Conservation (phyloP, 2,329 filamentous ascomycete genomes). For the Neurospora sp. region DNA sequence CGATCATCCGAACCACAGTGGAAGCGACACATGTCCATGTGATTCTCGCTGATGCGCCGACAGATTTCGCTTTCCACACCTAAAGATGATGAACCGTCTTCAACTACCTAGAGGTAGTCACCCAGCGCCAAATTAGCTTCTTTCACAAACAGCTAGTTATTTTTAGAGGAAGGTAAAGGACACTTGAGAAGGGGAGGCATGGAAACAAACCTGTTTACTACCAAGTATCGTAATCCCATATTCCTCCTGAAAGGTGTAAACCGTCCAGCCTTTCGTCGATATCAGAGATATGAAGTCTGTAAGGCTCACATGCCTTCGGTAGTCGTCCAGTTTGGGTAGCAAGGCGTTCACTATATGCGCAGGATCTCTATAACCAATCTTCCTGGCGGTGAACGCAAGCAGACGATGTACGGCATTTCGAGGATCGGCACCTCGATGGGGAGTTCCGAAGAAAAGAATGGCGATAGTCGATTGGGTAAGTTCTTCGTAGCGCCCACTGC, state of each 20-base stretch:
- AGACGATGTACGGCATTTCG: no score
- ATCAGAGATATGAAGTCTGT: slow-evolving; percentile 21
- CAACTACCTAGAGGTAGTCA: slow-evolving; percentile 12
- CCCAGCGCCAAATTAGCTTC: not conserved
- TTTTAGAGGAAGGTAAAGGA: no score
- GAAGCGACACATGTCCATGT: slow-evolving; percentile 27
- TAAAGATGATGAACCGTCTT: slow-evolving; percentile 25
- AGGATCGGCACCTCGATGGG: no score
- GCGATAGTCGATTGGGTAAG: no score
- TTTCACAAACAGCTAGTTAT: no score
- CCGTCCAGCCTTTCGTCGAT: slow-evolving; percentile 19
- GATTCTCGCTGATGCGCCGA: slow-evolving; percentile 23
- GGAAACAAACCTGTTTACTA: slow-evolving; percentile 11
- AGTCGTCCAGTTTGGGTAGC: slow-evolving; percentile 5
- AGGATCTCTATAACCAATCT: no score
- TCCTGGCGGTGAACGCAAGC: no score
- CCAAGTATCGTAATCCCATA: slow-evolving; percentile 3
- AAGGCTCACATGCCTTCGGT: slow-evolving; percentile 19
- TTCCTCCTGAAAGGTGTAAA: slow-evolving; percentile 27
- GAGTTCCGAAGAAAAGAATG: no score
- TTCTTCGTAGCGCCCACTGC: no score
- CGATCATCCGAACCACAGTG: slow-evolving; percentile 16
- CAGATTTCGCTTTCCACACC: slow-evolving; percentile 16
- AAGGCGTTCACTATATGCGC: no score
- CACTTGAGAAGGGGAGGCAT: slow-evolving; percentile 14